Conservation (phyloP, 2,329 filamentous ascomycete genomes). For the Macroventuria anomochaeta region DNA sequence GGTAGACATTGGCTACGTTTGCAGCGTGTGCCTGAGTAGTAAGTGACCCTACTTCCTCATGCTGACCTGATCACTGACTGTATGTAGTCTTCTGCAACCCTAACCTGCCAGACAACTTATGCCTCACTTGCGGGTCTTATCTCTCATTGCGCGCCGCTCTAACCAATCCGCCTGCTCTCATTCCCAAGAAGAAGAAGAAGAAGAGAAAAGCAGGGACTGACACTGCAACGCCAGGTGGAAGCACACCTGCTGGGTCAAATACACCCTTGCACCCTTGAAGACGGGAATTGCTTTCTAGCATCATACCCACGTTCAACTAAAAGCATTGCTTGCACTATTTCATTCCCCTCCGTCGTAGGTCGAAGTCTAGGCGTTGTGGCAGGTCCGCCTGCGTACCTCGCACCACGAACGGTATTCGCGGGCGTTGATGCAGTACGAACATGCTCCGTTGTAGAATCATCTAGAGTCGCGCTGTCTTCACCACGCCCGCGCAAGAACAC, state of each 20-base stretch:
- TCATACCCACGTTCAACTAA: not conserved
- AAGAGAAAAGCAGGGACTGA: conserved; percentile 45
- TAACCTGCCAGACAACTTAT: conserved; percentile 42
- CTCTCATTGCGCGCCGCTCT: conserved; percentile 45
- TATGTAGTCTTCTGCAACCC: conserved; percentile 47
- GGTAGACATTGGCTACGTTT: conserved; percentile 92
- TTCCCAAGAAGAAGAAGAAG: conserved; percentile 50
- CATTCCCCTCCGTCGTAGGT: not conserved
- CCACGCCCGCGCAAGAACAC: not conserved
- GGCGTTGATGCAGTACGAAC: too few relatives aligned
- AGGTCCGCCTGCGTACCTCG: not conserved
- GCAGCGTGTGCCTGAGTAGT: conserved; percentile 92
- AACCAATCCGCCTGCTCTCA: conserved; percentile 44
- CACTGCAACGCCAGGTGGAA: conserved; percentile 43
- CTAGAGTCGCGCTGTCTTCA: too few relatives aligned
- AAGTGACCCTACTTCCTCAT: conserved; percentile 33
- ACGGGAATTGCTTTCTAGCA: not conserved
- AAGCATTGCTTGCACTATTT: not conserved
- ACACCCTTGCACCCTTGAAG: conserved; percentile 45
- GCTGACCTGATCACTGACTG: conserved; percentile 8
- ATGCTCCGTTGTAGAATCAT: not conserved
- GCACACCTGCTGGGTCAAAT: conserved; percentile 40
- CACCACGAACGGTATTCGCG: not conserved
- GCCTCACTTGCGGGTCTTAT: conserved; percentile 49
- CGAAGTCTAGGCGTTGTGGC: not conserved